Evolutionary conservation across 495 filamentous ascomycete genomes (phyloP).

Genomic region (Clohesyomyces aquaticus): DNA sequence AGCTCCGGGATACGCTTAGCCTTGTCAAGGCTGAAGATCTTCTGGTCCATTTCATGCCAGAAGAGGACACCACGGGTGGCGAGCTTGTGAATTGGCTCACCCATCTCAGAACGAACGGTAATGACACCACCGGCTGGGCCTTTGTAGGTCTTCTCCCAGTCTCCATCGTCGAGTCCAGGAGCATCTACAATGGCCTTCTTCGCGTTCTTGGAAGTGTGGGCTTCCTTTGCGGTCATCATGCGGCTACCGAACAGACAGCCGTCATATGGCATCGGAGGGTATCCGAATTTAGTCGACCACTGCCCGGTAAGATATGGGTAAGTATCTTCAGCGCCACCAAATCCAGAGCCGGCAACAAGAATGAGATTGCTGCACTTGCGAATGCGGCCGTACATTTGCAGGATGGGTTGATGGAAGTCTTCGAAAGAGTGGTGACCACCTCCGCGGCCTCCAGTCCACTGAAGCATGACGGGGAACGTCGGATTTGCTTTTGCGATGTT

Average conservation of each 20-base stretch:
- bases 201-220: constrained; percentile 86
- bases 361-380: constrained; percentile 82
- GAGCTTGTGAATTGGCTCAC: constrained; percentile 97
- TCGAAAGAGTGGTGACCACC: constrained; percentile 95
- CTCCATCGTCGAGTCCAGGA: constrained; percentile 78
- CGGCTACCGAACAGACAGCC: constrained; percentile 88
- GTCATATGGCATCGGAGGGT: constrained; percentile 92
- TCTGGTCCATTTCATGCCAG: constrained; percentile 98
- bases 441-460: constrained; percentile 94
- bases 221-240: constrained; percentile 94
- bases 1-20: constrained; percentile 89
- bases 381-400: constrained; percentile 88
- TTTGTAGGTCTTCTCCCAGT: constrained; percentile 98
- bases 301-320: constrained; percentile 89
- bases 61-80: constrained; percentile 92
- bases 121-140: constrained; percentile 89
- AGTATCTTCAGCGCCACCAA: constrained; percentile 87
- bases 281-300: constrained; percentile 84
- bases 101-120: constrained; percentile 98
- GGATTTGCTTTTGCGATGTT: constrained; percentile 92
- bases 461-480: constrained; percentile 83
- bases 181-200: constrained; percentile 96
- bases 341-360: constrained; percentile 87
- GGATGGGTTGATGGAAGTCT: constrained; percentile 89
- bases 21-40: constrained; percentile 95